Conservation (phyloP, 768 basidiomycete species). For the Grammothele lineata region DNA sequence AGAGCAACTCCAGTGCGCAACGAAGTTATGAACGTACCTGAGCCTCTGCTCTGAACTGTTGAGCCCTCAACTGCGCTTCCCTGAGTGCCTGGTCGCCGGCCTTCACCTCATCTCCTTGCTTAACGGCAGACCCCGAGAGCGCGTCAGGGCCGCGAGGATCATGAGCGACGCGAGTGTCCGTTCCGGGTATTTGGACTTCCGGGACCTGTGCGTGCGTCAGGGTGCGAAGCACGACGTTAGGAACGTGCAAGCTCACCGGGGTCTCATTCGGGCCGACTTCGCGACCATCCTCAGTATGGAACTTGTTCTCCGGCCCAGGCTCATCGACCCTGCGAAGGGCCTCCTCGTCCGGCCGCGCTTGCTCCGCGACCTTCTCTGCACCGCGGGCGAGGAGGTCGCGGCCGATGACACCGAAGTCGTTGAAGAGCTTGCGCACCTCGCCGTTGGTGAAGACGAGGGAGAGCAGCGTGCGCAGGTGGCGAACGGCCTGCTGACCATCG, state of each 20-base stretch:
- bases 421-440: conserved; percentile 84
- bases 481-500: conserved; percentile 50
- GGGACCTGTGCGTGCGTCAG: conserved; percentile 20
- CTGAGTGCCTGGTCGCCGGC: conserved; percentile 23
- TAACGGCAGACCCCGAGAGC: conserved; percentile 30
- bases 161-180: conserved; percentile 38
- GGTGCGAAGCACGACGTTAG: too few relatives aligned
- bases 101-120: conserved; percentile 30
- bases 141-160: conserved; percentile 45
- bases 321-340: conserved; percentile 61
- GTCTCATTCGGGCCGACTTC: conserved; percentile 41
- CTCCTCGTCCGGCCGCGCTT: conserved; percentile 62
- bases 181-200: conserved; percentile 40
- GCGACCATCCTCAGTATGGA: conserved; percentile 43
- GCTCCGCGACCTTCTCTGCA: conserved; percentile 64
- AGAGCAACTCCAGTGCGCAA: background rate
- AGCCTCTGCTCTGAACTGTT: conserved; percentile 12
- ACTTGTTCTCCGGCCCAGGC: conserved; percentile 63
- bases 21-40: conserved; percentile 10
- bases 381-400: conserved; percentile 75
- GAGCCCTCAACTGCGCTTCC: conserved; percentile 14
- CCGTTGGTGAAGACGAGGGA: conserved; percentile 89
- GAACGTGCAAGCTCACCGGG: conserved; percentile 27
- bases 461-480: conserved; percentile 87
- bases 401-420: conserved; percentile 72